These are phyloP conservation scores for Omphalotus guepiniiformis DNA, from an alignment of 768 basidiomycete genomes.

Conservation along the genomic window DNA sequence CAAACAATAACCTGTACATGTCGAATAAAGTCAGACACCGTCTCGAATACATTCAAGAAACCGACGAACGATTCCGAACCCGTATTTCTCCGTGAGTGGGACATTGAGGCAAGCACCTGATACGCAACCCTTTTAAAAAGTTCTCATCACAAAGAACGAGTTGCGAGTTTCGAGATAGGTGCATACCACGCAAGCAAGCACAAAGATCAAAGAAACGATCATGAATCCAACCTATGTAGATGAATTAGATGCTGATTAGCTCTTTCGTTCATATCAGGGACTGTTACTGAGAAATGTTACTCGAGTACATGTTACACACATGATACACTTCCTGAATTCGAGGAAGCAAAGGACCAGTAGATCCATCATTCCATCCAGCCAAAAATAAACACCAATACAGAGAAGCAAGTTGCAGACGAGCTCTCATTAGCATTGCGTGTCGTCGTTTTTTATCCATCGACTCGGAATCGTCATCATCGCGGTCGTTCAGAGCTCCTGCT, in stretches of 20 bases:
- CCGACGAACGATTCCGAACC: slow-evolving; percentile 11
- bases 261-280: no score
- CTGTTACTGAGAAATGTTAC: no score
- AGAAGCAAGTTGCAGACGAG: slow-evolving; percentile 53
- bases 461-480: no score
- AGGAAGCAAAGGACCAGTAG: slow-evolving; percentile 70
- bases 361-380: slow-evolving; percentile 76
- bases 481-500: no score
- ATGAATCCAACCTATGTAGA: slow-evolving; percentile 43
- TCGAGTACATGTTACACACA: no score
- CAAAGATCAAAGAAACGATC: slow-evolving; percentile 59
- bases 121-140: slow-evolving; percentile 32
- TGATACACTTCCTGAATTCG: slow-evolving; percentile 49
- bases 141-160: slow-evolving; percentile 18
- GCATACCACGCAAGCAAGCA: slow-evolving; percentile 34
- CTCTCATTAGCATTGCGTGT: no score
- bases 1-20: no score
- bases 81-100: slow-evolving; percentile 30
- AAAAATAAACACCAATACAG: slow-evolving; percentile 57
- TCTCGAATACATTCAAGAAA: no score
- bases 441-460: no score
- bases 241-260: no score
- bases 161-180: slow-evolving; percentile 5
- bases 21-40: no score
- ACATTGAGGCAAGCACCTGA: slow-evolving; percentile 37